Evolutionary conservation across 208 protist species (phyloP).

Genomic region (Trypanosoma melophagium): DNA sequence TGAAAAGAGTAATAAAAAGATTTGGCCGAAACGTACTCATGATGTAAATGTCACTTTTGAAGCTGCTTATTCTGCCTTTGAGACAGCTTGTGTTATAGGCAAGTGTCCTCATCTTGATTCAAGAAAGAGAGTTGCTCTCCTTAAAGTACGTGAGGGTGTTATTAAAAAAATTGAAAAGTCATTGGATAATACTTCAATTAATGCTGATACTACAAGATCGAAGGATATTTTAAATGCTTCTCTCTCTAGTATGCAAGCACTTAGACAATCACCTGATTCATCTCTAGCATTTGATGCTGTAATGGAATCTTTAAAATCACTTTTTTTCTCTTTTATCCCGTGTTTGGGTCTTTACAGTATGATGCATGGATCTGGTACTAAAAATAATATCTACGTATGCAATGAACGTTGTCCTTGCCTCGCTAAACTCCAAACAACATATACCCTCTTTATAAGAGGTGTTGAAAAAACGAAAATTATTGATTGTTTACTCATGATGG

Average conservation of each 20-base stretch:
- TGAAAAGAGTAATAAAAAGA: conserved; percentile 31
- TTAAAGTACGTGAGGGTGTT: conserved; percentile 49
- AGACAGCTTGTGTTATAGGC: conserved; percentile 55
- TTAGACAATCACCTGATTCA: conserved; percentile 48
- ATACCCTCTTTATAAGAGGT: conserved; percentile 67
- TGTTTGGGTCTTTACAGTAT: conserved; percentile 32
- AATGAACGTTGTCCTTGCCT: conserved; percentile 72
- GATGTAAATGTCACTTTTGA: conserved; percentile 49
- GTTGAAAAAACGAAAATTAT: conserved; percentile 80
- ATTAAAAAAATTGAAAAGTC: conserved; percentile 46
- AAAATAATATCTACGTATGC: conserved; percentile 60
- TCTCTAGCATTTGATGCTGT: conserved; percentile 37
- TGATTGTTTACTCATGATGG: conserved; percentile 73
- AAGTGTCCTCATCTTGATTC: conserved; percentile 55
- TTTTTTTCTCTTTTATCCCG: conserved; percentile 64
- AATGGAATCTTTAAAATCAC: conserved; percentile 58
- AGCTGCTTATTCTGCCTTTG: conserved; percentile 52
- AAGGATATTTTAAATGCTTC: conserved; percentile 35
- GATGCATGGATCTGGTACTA: conserved; percentile 27
- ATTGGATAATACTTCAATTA: conserved; percentile 33
- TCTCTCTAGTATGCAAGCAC: conserved; percentile 31
- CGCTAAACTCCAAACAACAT: conserved; percentile 44
- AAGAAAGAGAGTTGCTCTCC: conserved; percentile 34
- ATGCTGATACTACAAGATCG: conserved; percentile 30
- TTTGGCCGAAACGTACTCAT: conserved; percentile 25